Evolutionary conservation across 73 alveolate genomes (phyloP).

Genomic region (Paramecium primaurelia): DNA sequence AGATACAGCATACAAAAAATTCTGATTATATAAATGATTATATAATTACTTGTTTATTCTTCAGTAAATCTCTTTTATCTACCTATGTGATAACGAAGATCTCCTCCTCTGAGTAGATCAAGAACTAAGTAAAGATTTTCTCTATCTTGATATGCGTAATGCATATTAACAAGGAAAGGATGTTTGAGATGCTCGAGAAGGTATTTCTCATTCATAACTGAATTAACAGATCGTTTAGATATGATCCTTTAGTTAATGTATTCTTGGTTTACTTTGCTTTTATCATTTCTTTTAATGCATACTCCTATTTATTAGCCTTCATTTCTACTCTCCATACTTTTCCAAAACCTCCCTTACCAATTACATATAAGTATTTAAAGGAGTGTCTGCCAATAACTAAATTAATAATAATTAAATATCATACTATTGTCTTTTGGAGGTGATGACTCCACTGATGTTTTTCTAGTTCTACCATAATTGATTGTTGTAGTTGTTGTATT

Average conservation of each 20-base stretch:
- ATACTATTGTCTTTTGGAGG: constrained; percentile 30
- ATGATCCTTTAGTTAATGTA: constrained; percentile 57
- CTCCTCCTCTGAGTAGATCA: constrained; percentile 73
- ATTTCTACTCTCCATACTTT: constrained; percentile 46
- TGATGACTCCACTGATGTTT: neutral
- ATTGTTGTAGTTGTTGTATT: neutral
- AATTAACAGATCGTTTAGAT: constrained; percentile 55
- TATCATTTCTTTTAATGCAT: constrained; percentile 29
- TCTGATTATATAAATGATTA: constrained; percentile 1
- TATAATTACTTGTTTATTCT: constrained; percentile 43
- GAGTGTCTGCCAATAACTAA: constrained; percentile 23
- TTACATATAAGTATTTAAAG: neutral
- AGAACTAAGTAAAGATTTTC: constrained; percentile 65
- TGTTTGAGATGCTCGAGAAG: constrained; percentile 67
- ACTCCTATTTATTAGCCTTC: constrained; percentile 3
- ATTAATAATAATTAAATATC: neutral
- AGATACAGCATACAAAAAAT: constrained; percentile 66
- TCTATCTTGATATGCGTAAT: constrained; percentile 65
- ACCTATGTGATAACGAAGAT: constrained; percentile 66
- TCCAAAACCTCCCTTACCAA: constrained; percentile 46
- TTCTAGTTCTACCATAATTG: neutral
- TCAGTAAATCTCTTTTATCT: constrained; percentile 49
- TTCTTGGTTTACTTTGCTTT: constrained; percentile 13
- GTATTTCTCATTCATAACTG: constrained; percentile 69
- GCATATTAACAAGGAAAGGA: constrained; percentile 77